Evolutionary conservation across 1,284 basidiomycete genomes (phyloP).

Genomic region (Cystobasidium pallidum): DNA sequence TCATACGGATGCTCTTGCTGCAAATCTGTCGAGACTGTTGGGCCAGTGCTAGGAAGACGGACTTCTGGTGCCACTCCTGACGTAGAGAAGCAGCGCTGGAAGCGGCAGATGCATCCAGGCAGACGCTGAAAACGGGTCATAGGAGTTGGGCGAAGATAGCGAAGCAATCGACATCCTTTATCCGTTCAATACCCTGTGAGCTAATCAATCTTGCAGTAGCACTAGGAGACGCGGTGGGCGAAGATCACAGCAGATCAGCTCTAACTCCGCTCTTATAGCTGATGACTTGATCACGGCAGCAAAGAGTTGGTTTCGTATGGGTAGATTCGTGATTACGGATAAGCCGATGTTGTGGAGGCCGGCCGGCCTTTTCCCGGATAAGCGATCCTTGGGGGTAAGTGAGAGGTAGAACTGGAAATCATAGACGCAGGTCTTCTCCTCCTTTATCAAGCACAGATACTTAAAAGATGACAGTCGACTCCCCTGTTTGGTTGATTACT

Average conservation of each 20-base stretch:
- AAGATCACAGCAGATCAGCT: too few relatives aligned
- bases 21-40: background rate
- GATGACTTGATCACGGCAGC: too few relatives aligned
- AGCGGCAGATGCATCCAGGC: conserved; percentile 15
- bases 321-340: too few relatives aligned
- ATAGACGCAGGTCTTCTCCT: conserved; percentile 5
- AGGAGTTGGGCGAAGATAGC: background rate
- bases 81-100: conserved; percentile 1
- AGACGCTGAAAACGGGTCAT: conserved; percentile 7
- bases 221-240: too few relatives aligned
- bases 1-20: background rate
- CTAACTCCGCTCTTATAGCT: too few relatives aligned
- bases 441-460: background rate
- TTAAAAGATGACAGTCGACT: background rate
- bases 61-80: background rate
- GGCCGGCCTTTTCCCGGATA: conserved; percentile 10
- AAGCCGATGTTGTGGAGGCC: background rate
- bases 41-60: conserved; percentile 16
- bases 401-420: background rate
- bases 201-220: too few relatives aligned
- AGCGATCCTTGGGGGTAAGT: background rate
- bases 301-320: too few relatives aligned
- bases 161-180: background rate
- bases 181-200: background rate
- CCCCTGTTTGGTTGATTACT: conserved; percentile 27